Base-by-base conservation (phyloP, 108 stramenopile genomes). In the Skeletonema potamos region DNA sequence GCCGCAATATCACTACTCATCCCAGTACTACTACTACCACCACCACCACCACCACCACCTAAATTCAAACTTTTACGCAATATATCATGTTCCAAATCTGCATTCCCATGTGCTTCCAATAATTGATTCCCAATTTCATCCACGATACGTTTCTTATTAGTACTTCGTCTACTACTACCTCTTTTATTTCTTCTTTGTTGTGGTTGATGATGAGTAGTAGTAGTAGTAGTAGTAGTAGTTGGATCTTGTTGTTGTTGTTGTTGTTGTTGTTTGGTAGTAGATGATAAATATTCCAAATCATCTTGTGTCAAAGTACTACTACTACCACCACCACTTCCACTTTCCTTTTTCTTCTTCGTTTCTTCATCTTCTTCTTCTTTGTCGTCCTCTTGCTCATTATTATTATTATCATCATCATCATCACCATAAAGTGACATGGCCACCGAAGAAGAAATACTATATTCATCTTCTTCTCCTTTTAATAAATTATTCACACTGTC, bases 91-190 rank as follows among this genome's bases (percentile, higher is more conserved):
- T 72, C 71, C 20, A 27, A 33, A 12, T 37, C 13, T 37, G 57
- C 9, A 61, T 41, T 61, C 27, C 17, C 65, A 9, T 61, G 9
- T 12, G 60, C 73, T 13, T 51, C 17, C 2, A 74, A n/a, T 17
- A 74, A 34, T 74, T 61, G 67, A 58, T 68, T 36, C 5, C 73
- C 73, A 20, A 74, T 68, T 32, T 29, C 33, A 54, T 74, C 73
- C 3, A 68, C 51, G 3, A 54, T 18, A 11, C 46, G 54, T 6
- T 43, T 5, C 2, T 7, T 22, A 1, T 20, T 27, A 17, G 22
- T 11, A 46, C 44, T 27, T 20, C 44, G 27, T 20, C 8, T 54
- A n/a, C n/a, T n/a, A n/a, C n/a, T n/a, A n/a, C 32, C 18, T 11
- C 44, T 8, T 68, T 30, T 1, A 4, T 13, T 12, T 26, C 28